phyloP scores from a whole-genome alignment of 2,329 filamentous ascomycete species.

The Ascochyta fabae region DNA sequence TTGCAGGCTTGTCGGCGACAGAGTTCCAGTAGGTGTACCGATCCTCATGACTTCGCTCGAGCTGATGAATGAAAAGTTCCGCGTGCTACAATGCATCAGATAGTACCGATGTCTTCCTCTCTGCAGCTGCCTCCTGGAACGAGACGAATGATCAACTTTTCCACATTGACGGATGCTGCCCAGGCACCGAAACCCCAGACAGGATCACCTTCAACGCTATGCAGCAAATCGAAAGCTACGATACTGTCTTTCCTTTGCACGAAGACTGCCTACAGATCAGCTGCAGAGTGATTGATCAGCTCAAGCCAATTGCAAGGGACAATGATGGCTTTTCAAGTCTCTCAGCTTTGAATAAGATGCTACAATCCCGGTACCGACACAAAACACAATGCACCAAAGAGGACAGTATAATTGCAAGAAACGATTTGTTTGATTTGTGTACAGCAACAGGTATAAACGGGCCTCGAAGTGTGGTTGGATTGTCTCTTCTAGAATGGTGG shows the following conservation, averaged over 20 bases:
- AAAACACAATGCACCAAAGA: background rate
- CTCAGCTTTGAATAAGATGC: slow-evolving; percentile 16
- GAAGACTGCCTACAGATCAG: slow-evolving; percentile 31
- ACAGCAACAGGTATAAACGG: slow-evolving; percentile 17
- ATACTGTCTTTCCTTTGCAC: slow-evolving; percentile 35
- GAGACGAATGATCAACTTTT: slow-evolving; percentile 23
- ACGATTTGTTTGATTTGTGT: slow-evolving; percentile 31
- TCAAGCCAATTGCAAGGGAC: background rate
- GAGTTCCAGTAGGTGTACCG: slow-evolving; percentile 9
- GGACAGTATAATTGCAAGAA: slow-evolving; percentile 1
- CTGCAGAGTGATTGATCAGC: slow-evolving; percentile 24
- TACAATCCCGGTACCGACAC: slow-evolving; percentile 18
- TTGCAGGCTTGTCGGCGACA: slow-evolving; percentile 6
- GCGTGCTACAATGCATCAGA: slow-evolving; percentile 18
- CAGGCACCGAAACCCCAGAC: slow-evolving; percentile 9
- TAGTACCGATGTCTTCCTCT: slow-evolving; percentile 25
- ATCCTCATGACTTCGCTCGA: background rate
- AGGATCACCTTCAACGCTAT: slow-evolving; percentile 24
- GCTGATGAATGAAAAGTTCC: background rate
- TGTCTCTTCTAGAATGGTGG: slow-evolving; percentile 35
- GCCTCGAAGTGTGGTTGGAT: slow-evolving; percentile 26
- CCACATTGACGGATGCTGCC: slow-evolving; percentile 17
- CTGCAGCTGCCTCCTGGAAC: slow-evolving; percentile 22
- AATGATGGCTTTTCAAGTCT: slow-evolving; percentile 6
- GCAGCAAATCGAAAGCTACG: slow-evolving; percentile 11